Base-by-base conservation (phyloP, 1,139 yeast genomes). In the Geotrichum reessii region DNA sequence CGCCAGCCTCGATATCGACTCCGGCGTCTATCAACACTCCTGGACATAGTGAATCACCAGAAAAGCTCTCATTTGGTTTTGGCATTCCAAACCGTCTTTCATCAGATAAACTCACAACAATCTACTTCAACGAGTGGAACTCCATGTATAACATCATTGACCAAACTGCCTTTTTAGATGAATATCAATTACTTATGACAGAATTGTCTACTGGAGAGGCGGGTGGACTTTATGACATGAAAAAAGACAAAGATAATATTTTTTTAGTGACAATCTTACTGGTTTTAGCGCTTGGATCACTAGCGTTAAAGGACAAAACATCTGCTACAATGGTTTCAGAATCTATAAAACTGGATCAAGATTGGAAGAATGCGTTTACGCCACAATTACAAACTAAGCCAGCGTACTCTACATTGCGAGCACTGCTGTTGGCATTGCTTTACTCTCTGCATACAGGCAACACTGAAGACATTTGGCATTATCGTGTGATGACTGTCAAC, bases 71-170 rank as follows among this genome's bases (percentile, higher is more conserved):
- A 14, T 53, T 47, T 22, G 27, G 22, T 40, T 25, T 53, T 27
- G 28, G 24, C 28, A 57, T 70, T 31, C 74, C 74, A 1, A 63
- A 71, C 14, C 60, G 73, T 17, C 63, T 66, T n/a, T 58, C 62
- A 19, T 65, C 71, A 42, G 76, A 73, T 63, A 69, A 68, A 49
- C 67, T 73, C n/a, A 67, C 71, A 37, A 61, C 71, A 61, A 70
- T 80, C 1, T 90, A 81, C 69, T 89, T 89, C 72, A 85, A 84
- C 63, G 86, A 86, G 62, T 90, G 96, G 96, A 86, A 88, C 33
- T 78, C 80, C 50, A 73, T 82, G n/a, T 76, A 85, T 47, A 95
- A 96, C 0, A 77, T 88, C 12, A 69, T 90, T 57, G 88, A 87
- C 69, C 83, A 83, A 65, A 80, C 80, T 52, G 76, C 81, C 7